Conservation (phyloP, 2,329 filamentous ascomycete genomes). For the Amauroascus verrucosus region DNA sequence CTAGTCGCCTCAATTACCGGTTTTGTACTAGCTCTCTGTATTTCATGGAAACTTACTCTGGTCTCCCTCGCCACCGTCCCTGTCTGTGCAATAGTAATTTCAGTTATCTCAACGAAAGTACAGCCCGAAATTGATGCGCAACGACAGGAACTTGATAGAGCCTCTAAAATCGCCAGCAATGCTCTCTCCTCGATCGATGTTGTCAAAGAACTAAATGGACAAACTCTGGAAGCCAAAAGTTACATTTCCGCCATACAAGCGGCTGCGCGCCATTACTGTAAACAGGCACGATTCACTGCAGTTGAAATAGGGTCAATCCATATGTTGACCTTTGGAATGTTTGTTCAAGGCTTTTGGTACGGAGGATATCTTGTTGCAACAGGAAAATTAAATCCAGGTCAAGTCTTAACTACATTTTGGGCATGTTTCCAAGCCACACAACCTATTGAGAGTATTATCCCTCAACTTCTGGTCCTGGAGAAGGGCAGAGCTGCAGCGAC, state of each 20-base stretch:
- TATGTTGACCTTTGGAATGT: slow-evolving; percentile 65
- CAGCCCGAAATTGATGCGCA: slow-evolving; percentile 59
- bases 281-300: slow-evolving; percentile 59
- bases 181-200: slow-evolving; percentile 67
- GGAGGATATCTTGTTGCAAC: slow-evolving; percentile 58
- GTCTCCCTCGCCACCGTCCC: slow-evolving; percentile 67
- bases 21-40: slow-evolving; percentile 61
- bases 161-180: slow-evolving; percentile 60
- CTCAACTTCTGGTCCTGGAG: slow-evolving; percentile 64
- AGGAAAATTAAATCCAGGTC: slow-evolving; percentile 49
- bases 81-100: slow-evolving; percentile 51
- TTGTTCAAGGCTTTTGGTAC: slow-evolving; percentile 85
- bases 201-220: slow-evolving; percentile 76
- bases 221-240: slow-evolving; percentile 56
- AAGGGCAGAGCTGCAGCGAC: slow-evolving; percentile 68
- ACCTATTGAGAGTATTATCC: slow-evolving; percentile 61
- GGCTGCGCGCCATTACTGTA: slow-evolving; percentile 54
- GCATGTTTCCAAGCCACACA: slow-evolving; percentile 66
- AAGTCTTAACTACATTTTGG: slow-evolving; percentile 77
- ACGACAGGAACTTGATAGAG: slow-evolving; percentile 54
- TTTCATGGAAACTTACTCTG: slow-evolving; percentile 74
- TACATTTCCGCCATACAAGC: slow-evolving; percentile 50
- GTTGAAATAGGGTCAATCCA: slow-evolving; percentile 63
- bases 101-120: slow-evolving; percentile 50
- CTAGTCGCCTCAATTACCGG: slow-evolving; percentile 55